These are phyloP conservation scores for Diaporthe aspalathi DNA, from an alignment of 2,329 filamentous ascomycete genomes.

Conservation along the genomic window DNA sequence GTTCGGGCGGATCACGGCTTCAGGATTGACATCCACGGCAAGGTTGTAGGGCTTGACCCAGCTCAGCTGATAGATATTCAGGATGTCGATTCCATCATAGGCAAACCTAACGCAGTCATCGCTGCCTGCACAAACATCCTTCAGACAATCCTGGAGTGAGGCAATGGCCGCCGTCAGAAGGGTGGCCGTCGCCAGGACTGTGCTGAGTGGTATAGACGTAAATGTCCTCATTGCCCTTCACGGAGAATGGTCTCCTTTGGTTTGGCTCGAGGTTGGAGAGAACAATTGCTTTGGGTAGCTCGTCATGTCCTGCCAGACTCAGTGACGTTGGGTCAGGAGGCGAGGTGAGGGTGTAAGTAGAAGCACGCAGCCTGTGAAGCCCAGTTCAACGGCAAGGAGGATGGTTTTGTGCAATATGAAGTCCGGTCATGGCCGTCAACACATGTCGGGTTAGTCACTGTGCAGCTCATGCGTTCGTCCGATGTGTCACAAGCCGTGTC, in stretches of 20 bases:
- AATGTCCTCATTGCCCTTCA: not conserved
- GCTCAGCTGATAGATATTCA: constrained; percentile 54
- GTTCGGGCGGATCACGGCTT: constrained; percentile 66
- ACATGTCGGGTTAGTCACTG: not conserved
- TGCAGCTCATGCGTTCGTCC: not conserved
- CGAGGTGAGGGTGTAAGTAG: not conserved
- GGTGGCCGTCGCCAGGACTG: constrained; percentile 18
- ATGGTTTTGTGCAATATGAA: not conserved
- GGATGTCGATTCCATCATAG: constrained; percentile 44
- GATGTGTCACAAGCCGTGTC: not conserved
- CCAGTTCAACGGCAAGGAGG: not conserved
- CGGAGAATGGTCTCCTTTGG: too few relatives aligned
- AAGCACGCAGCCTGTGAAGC: not conserved
- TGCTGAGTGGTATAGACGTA: not conserved
- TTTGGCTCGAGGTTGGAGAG: not conserved
- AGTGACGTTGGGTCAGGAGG: not conserved
- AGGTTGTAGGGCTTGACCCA: constrained; percentile 68
- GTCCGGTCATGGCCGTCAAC: not conserved
- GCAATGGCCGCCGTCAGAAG: constrained; percentile 22
- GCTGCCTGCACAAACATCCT: constrained; percentile 58
- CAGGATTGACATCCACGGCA: constrained; percentile 60
- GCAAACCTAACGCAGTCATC: constrained; percentile 60
- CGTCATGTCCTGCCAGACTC: not conserved
- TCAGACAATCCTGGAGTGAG: constrained; percentile 58
- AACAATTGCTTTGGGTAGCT: not conserved